Evolutionary conservation across 441 rosid genomes (phyloP).

Genomic region (Sinapis alba): DNA sequence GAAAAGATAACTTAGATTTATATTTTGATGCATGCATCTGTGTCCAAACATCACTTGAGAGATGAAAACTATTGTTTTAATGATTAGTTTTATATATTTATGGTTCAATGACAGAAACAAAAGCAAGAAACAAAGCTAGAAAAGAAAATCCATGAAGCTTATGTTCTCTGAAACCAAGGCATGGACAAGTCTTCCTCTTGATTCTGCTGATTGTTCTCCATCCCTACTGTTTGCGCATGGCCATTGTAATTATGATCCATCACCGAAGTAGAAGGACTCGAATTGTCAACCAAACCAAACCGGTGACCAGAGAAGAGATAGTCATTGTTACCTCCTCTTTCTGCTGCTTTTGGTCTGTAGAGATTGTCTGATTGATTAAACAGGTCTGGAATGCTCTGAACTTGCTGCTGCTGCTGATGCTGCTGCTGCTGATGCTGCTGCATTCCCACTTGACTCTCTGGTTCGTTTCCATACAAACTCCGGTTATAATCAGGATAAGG

Average conservation of each 20-base stretch:
- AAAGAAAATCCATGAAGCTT: constrained; percentile 12
- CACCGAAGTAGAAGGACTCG: not conserved
- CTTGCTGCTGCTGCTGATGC: constrained; percentile 1
- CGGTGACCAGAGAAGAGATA: not conserved
- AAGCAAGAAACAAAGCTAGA: constrained; percentile 12
- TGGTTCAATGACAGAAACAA: not conserved
- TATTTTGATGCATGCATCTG: not conserved
- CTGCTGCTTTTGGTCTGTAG: constrained; percentile 8
- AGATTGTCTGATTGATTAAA: constrained; percentile 12
- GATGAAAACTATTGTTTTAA: no score
- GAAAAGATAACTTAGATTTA: constrained; percentile 34
- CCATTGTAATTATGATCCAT: constrained; percentile 19
- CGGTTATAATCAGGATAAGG: constrained; percentile 17
- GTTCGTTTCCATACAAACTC: not conserved
- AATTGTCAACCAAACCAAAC: not conserved
- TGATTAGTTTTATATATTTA: not conserved
- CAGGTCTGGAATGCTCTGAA: constrained; percentile 13
- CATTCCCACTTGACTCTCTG: constrained; percentile 10
- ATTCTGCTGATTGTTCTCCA: constrained; percentile 22
- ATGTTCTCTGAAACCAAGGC: constrained; percentile 23
- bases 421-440: not conserved
- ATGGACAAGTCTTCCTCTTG: not conserved
- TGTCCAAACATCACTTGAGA: constrained; percentile 5
- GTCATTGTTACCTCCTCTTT: constrained; percentile 6
- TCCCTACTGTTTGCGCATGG: not conserved